These are phyloP conservation scores for Clonostachys chloroleuca DNA, from an alignment of 2,329 filamentous ascomycete genomes.

Conservation along the genomic window DNA sequence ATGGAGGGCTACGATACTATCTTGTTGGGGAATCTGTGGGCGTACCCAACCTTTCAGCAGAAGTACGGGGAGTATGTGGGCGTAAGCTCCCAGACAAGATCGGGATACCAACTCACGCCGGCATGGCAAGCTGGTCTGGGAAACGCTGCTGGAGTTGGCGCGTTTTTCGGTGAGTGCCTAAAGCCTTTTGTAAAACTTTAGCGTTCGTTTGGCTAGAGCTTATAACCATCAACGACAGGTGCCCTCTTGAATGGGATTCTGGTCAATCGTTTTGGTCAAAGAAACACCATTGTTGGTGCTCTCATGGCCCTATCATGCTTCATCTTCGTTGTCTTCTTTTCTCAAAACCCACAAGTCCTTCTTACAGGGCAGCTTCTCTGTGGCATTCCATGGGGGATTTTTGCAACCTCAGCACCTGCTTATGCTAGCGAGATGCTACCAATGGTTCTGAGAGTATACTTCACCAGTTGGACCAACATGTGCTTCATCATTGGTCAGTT, in stretches of 20 bases:
- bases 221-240: slow-evolving; percentile 4
- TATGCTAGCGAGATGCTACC: slow-evolving; percentile 34
- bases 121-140: slow-evolving; percentile 40
- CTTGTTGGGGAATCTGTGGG: slow-evolving; percentile 15
- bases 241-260: slow-evolving; percentile 34
- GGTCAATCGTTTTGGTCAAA: slow-evolving; percentile 30
- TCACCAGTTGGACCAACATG: slow-evolving; percentile 33
- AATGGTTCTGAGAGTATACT: slow-evolving; percentile 24
- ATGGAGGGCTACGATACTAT: slow-evolving; percentile 19
- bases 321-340: slow-evolving; percentile 36
- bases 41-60: slow-evolving; percentile 17
- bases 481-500: slow-evolving; percentile 35
- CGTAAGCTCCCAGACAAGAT: slow-evolving; percentile 20
- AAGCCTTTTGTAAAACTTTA: too few species aligned
- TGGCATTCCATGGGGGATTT: slow-evolving; percentile 33
- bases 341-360: slow-evolving; percentile 22
- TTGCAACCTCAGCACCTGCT: slow-evolving; percentile 31
- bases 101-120: slow-evolving; percentile 25
- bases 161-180: slow-evolving; percentile 28
- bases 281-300: slow-evolving; percentile 30
- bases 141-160: slow-evolving; percentile 33
- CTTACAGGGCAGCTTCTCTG: slow-evolving; percentile 32
- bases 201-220: too few species aligned
- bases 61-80: slow-evolving; percentile 16
- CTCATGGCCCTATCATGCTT: slow-evolving; percentile 27